These are phyloP conservation scores for Cnidoscolus chayamansa DNA, from an alignment of 441 rosid species.

Conservation along the genomic window DNA sequence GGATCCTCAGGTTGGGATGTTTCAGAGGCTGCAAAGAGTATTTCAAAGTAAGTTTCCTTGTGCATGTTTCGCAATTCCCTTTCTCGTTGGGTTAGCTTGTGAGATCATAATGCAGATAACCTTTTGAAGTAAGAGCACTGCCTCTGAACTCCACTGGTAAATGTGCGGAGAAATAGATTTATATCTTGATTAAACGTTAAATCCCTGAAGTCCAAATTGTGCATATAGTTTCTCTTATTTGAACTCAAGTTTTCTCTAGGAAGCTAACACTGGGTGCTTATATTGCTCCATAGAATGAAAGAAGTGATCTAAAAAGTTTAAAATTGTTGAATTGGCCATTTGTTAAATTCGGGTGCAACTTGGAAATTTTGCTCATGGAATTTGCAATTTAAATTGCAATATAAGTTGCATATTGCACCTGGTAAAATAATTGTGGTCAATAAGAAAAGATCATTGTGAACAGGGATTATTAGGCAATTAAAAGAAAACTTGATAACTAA, in stretches of 20 bases:
- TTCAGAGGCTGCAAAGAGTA: conserved; percentile 47
- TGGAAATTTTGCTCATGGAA: neutral
- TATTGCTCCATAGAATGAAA: neutral
- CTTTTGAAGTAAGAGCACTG: conserved; percentile 3
- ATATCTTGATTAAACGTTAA: neutral
- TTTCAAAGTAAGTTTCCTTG: conserved; percentile 50
- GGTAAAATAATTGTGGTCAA: neutral
- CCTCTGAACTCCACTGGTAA: neutral
- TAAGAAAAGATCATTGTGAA: neutral
- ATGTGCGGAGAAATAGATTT: neutral
- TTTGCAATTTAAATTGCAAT: neutral
- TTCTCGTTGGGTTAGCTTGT: neutral
- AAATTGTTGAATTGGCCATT: neutral
- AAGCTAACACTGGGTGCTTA: neutral
- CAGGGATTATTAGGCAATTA: conserved; percentile 1
- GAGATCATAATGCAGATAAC: neutral
- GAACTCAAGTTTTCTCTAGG: neutral
- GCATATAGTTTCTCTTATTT: neutral
- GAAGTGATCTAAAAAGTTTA: neutral
- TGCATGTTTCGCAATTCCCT: conserved; percentile 8
- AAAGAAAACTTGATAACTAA: neutral
- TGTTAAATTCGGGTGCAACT: neutral
- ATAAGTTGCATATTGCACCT: neutral
- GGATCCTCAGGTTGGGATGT: conserved; percentile 59
- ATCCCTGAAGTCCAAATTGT: neutral